phyloP scores from a whole-genome alignment of 371 early-diverging fungal genomes.

The Mycotypha africana region DNA sequence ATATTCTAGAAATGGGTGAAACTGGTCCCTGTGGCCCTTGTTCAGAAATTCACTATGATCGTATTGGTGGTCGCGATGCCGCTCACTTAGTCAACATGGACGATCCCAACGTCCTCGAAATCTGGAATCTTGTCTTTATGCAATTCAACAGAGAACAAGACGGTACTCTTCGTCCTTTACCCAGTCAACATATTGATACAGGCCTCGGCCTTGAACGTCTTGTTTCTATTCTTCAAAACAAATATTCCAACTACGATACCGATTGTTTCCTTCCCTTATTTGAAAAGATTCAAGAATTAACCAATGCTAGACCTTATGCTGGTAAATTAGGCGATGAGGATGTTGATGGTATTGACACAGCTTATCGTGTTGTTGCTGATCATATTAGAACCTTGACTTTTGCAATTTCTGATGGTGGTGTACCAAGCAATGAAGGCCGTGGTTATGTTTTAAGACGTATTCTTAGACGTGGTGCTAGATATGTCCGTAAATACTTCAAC shows the following conservation, averaged over 20 bases:
- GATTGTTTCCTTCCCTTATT: constrained; percentile 92
- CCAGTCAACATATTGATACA: constrained; percentile 99
- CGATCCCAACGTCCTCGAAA: constrained; percentile 99
- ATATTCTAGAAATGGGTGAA: constrained; percentile 92
- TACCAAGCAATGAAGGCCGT: constrained; percentile 97
- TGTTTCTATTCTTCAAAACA: constrained; percentile 95
- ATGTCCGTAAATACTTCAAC: constrained; percentile 90
- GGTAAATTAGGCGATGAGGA: constrained; percentile 91
- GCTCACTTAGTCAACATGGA: constrained; percentile 95
- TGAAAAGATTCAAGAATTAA: constrained; percentile 75
- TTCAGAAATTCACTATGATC: constrained; percentile 99
- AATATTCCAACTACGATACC: constrained; percentile 98
- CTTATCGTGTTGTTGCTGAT: constrained; percentile 99
- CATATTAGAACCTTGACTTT: constrained; percentile 98
- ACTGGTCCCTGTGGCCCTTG: constrained; percentile 99
- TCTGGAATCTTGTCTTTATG: constrained; percentile 99
- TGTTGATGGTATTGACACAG: constrained; percentile 93
- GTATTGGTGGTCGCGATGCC: constrained; percentile 97
- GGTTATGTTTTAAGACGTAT: constrained; percentile 99
- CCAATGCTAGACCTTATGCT: constrained; percentile 80
- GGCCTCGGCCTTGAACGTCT: constrained; percentile 99
- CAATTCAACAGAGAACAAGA: constrained; percentile 98
- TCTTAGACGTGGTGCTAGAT: constrained; percentile 95
- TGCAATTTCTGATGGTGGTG: constrained; percentile 95
- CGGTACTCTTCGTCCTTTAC: constrained; percentile 84